A percentile compares a stretch with the other conserved stretches of the same genome.
These are phyloP conservation scores for Saccharata proteae DNA, from an alignment of 2,329 filamentous ascomycete genomes.

Conservation along the genomic window DNA sequence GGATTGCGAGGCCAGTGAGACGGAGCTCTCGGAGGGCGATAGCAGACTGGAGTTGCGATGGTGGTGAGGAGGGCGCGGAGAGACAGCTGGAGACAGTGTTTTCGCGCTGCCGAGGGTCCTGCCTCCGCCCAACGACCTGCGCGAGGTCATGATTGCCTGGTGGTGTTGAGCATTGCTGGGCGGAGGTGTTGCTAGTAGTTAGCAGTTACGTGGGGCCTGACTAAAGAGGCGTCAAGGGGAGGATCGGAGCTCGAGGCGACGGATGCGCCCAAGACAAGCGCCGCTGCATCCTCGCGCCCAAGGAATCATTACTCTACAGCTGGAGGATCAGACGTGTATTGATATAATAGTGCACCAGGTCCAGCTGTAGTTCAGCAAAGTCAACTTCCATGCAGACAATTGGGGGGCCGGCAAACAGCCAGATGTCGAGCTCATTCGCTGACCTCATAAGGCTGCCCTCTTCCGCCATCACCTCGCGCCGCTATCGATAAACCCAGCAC, in stretches of 20 bases:
- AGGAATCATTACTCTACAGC: too few relatives aligned
- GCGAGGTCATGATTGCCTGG: slow-evolving; percentile 53
- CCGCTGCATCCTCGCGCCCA: too few relatives aligned
- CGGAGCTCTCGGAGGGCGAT: slow-evolving; percentile 57
- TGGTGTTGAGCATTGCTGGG: slow-evolving; percentile 9
- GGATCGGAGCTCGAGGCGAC: too few relatives aligned
- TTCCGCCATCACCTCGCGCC: background rate
- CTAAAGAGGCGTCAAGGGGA: too few relatives aligned
- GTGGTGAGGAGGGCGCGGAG: slow-evolving; percentile 25
- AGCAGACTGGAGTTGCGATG: slow-evolving; percentile 37
- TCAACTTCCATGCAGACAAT: background rate
- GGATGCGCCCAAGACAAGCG: too few relatives aligned
- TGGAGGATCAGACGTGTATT: too few relatives aligned
- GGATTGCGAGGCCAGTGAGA: slow-evolving; percentile 64
- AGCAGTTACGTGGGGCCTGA: slow-evolving; percentile 7
- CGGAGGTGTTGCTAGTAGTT: slow-evolving; percentile 2
- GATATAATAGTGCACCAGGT: too few relatives aligned
- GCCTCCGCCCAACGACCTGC: slow-evolving; percentile 76
- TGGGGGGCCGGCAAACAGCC: background rate
- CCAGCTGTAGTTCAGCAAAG: too few relatives aligned
- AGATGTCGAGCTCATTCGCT: background rate
- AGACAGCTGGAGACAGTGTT: slow-evolving; percentile 56
- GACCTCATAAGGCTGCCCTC: background rate
- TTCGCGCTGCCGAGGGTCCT: slow-evolving; percentile 81
- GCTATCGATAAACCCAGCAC: background rate